These are phyloP conservation scores for Phylloboletellus chloephorus DNA, from an alignment of 1,284 basidiomycete species.

Conservation along the genomic window DNA sequence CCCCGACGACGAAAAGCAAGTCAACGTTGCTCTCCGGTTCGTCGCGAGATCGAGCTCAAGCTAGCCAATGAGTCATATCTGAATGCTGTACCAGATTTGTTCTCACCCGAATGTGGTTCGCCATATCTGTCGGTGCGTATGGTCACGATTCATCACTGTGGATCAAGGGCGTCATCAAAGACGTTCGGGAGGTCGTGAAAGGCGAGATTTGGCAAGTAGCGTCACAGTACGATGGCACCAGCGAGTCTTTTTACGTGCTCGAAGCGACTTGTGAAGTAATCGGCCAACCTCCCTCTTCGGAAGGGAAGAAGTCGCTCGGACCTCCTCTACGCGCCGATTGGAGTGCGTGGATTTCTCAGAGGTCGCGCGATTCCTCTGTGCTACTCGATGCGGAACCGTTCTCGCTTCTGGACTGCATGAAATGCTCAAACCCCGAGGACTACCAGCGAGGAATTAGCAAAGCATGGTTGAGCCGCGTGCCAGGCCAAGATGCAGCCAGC, in stretches of 20 bases:
- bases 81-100: conserved; percentile 44
- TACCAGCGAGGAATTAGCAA: conserved; percentile 62
- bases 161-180: conserved; percentile 36
- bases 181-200: conserved; percentile 46
- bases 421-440: conserved; percentile 65
- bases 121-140: conserved; percentile 45
- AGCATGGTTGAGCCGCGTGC: conserved; percentile 49
- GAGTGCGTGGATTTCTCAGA: conserved; percentile 47
- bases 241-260: conserved; percentile 47
- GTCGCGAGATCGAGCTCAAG: conserved; percentile 7
- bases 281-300: conserved; percentile 34
- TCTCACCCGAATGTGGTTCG: conserved; percentile 57
- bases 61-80: conserved; percentile 1
- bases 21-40: conserved; percentile 52
- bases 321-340: conserved; percentile 53
- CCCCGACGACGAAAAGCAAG: conserved; percentile 53
- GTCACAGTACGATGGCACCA: conserved; percentile 22
- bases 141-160: conserved; percentile 29
- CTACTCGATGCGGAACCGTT: conserved; percentile 2
- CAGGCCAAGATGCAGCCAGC: conserved; percentile 41
- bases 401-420: conserved; percentile 36
- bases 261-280: conserved; percentile 68
- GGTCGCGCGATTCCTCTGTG: conserved; percentile 11
- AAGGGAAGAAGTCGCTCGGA: conserved; percentile 1
- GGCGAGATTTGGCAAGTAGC: conserved; percentile 57